phyloP scores from a whole-genome alignment of 352 stramenopile species.

The Phytophthora rubi region DNA sequence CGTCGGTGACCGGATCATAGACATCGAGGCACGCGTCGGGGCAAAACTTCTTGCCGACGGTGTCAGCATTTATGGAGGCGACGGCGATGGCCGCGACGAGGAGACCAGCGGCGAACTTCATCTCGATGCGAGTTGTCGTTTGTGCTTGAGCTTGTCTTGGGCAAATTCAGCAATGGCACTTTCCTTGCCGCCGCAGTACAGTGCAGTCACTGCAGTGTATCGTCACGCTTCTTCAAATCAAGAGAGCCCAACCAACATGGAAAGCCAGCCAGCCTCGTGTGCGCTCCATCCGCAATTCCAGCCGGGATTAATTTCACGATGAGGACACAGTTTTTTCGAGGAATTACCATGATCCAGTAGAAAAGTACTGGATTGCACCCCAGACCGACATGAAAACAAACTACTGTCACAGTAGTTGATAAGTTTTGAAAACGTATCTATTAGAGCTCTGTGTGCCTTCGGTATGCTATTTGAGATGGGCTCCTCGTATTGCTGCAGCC shows the following conservation, averaged over 20 bases:
- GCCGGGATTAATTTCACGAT: slow-evolving; percentile 26
- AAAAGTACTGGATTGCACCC: too few species aligned
- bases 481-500: too few species aligned
- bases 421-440: too few species aligned
- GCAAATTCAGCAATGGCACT: slow-evolving; percentile 14
- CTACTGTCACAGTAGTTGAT: too few species aligned
- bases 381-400: too few species aligned
- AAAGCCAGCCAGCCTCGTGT: slow-evolving; percentile 3
- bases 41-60: slow-evolving; percentile 8
- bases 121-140: not conserved
- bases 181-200: not conserved
- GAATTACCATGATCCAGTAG: too few species aligned
- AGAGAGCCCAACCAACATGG: not conserved
- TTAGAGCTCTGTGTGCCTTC: too few species aligned
- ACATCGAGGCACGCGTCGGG: slow-evolving; percentile 16
- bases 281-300: slow-evolving; percentile 4
- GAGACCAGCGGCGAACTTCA: slow-evolving; percentile 22
- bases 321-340: slow-evolving; percentile 14
- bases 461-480: too few species aligned
- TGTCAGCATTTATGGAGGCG: slow-evolving; percentile 10
- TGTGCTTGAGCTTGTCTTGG: not conserved
- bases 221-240: not conserved
- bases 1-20: slow-evolving; percentile 21
- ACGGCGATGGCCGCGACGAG: slow-evolving; percentile 18
- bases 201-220: not conserved